Base-by-base conservation (phyloP, 371 early-diverging fungal species). In the Mucor circinelloides region DNA sequence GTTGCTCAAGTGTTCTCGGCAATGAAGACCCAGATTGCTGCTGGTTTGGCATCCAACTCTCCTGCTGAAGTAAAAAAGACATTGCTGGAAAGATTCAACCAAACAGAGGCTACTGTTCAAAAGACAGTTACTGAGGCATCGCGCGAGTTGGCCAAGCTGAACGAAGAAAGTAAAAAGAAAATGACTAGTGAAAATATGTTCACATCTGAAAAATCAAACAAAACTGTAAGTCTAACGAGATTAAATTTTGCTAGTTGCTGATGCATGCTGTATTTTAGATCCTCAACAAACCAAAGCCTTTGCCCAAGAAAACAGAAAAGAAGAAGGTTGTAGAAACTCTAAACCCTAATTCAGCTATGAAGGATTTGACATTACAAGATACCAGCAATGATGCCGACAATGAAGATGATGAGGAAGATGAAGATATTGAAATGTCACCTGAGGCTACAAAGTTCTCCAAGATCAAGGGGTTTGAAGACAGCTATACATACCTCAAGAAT, bases 151-250 rank as follows among this genome's bases (percentile, higher is more conserved):
- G 81, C 77, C 2, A 83, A 86, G 55, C 77, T 90, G 52, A 79
- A 88, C 60, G 83, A 73, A 54, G 91, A 94, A 57, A 87, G 87
- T 55, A 79, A 76, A 52, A 87, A 85, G 71, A 94, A 93, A 66
- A 56, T 95, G 34, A 91, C 94, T 2, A 85, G 87, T 5, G 96
- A 96, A 67, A 90, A 93, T 34, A 85, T 96, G 65, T 83, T 85
- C 25, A 85, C 88, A 19, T 61, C 61, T 5, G 89, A 87, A 32
- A 93, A 93, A 8, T 90, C 91, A 63, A 86, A 86, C 70, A 89
- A 90, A 61, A 93, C 93, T 17, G 90, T 91, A 78, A 70, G 77
- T 58, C 0, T 8, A 25, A 15, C 40, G 32, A 32, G 50, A 7
- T 12, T 9, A 40, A 1, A 10, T 55, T 30, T 62, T 60, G 10